These are phyloP conservation scores for Dendrothele bispora DNA, from an alignment of 768 basidiomycete species.

Conservation along the genomic window DNA sequence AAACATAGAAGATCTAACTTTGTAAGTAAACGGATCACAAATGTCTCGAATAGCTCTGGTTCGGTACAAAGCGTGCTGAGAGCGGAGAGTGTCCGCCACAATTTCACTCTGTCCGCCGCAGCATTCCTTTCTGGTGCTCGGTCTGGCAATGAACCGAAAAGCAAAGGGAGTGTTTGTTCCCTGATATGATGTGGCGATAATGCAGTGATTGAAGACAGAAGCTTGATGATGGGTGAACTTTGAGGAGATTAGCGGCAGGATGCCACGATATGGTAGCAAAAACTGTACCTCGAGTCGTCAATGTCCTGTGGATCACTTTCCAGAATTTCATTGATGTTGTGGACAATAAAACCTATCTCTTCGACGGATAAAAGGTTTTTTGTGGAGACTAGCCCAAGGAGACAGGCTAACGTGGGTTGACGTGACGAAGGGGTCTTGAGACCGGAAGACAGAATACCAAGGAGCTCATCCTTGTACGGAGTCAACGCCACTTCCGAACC, in stretches of 20 bases:
- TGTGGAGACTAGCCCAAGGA: constrained; percentile 65
- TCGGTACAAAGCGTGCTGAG: constrained; percentile 73
- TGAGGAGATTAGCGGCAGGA: constrained; percentile 2
- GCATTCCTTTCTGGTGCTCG: constrained; percentile 54
- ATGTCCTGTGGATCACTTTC: constrained; percentile 47
- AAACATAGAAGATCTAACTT: constrained; percentile 67
- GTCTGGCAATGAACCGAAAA: constrained; percentile 78
- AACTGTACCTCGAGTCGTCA: constrained; percentile 55
- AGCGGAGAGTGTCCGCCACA: constrained; percentile 65
- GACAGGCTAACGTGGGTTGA: constrained; percentile 59
- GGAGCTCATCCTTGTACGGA: constrained; percentile 72
- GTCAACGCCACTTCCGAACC: constrained; percentile 36
- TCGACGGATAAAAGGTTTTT: constrained; percentile 60
- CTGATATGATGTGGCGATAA: constrained; percentile 62
- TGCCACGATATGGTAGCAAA: background rate
- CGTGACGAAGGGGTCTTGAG: constrained; percentile 51
- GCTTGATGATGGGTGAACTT: constrained; percentile 59
- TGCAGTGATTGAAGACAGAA: constrained; percentile 62
- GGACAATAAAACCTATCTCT: constrained; percentile 82
- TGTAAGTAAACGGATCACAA: constrained; percentile 73
- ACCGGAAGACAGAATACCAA: constrained; percentile 62
- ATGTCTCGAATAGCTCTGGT: constrained; percentile 76
- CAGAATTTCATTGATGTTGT: constrained; percentile 70
- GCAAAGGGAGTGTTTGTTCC: constrained; percentile 73
- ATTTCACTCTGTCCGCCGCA: constrained; percentile 52